Base-by-base conservation (phyloP, 2,329 filamentous ascomycete species). In the Fusarium tupiense region DNA sequence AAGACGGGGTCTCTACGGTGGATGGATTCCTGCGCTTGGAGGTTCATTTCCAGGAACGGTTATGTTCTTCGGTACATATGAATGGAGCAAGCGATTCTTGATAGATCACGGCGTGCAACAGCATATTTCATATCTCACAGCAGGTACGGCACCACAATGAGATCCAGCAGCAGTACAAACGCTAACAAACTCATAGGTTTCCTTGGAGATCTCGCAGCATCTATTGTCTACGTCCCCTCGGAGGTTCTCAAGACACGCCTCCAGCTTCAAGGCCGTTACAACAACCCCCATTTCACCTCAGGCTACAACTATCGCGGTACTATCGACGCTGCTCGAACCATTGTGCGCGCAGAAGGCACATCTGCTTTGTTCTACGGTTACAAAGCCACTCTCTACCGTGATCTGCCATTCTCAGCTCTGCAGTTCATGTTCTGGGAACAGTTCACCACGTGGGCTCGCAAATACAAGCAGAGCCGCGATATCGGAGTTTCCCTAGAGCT, bases 341-440 rank as follows among this genome's bases (percentile, higher is more conserved):
- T 99, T 67, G 88, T 95, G 22, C 91, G 91, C 44, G 88, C 89
- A 47, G 96, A 99, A 84, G 97, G 96, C 2, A 87, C 94, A 61
- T 87, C 90, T 0, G 96, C 97, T 24, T 88, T 99, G 31, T 99
- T 98, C 82, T 93, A 97, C 77, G 96, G 96, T n/a, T 99, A 97
- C 86, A 96, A 96, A 82, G 96, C 96, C 17, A 99, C 96, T 0
- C 90, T 99, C 7, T 96, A 94, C 84, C 93, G 96, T 67, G 96
- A 99, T 79, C 88, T 99, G 29, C 96, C 96, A 4, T 99, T 98
- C 81, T 98, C 96, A 1, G 96, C 96, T 2, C 85, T 99, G 17
- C 96, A 99, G 80, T 98, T 99, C 83, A 96, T 97, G 79, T 98
- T 99, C 81, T 99, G 98, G 86, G 96, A 99, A 83, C 94, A 98